Conservation (phyloP, 371 early-diverging fungal genomes). For the Blastocladiella emersonii region DNA sequence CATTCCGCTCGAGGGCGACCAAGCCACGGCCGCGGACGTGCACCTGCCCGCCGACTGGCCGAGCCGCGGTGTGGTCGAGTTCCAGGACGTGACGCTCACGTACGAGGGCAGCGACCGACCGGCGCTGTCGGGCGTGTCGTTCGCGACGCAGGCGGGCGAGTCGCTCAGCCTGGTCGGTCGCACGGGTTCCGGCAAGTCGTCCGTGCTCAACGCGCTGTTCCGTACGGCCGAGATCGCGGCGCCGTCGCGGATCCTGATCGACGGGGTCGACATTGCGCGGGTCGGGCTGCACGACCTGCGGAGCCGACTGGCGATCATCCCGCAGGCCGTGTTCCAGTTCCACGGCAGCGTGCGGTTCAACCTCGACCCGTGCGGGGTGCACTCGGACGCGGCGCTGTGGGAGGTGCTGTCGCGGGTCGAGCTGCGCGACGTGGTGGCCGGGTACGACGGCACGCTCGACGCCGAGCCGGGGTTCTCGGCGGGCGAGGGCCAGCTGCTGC, state of each 20-base stretch:
- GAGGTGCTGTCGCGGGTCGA: slow-evolving; percentile 55
- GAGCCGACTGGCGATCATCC: slow-evolving; percentile 72
- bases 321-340: slow-evolving; percentile 90
- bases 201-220: slow-evolving; percentile 81
- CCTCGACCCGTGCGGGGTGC: slow-evolving; percentile 64
- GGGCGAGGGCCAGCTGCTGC: slow-evolving; percentile 49
- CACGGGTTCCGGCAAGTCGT: slow-evolving; percentile 46
- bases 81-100: slow-evolving; percentile 44
- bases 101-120: slow-evolving; percentile 53
- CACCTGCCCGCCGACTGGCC: slow-evolving; percentile 29
- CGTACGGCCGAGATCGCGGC: slow-evolving; percentile 70
- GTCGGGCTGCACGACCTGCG: slow-evolving; percentile 65
- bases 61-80: slow-evolving; percentile 44
- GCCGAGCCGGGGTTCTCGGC: slow-evolving; percentile 37
- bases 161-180: slow-evolving; percentile 84
- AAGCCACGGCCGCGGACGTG: slow-evolving; percentile 9
- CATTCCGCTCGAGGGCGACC: not conserved
- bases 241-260: slow-evolving; percentile 46
- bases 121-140: slow-evolving; percentile 49
- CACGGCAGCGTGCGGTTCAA: slow-evolving; percentile 39
- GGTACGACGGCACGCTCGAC: not conserved
- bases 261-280: slow-evolving; percentile 67
- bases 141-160: slow-evolving; percentile 45
- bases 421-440: slow-evolving; percentile 32
- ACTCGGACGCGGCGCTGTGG: slow-evolving; percentile 71